A percentile compares a stretch with the other conserved stretches of the same genome.
Conservation (phyloP, 2,329 filamentous ascomycete genomes). For the Periconia macrospinosa region DNA sequence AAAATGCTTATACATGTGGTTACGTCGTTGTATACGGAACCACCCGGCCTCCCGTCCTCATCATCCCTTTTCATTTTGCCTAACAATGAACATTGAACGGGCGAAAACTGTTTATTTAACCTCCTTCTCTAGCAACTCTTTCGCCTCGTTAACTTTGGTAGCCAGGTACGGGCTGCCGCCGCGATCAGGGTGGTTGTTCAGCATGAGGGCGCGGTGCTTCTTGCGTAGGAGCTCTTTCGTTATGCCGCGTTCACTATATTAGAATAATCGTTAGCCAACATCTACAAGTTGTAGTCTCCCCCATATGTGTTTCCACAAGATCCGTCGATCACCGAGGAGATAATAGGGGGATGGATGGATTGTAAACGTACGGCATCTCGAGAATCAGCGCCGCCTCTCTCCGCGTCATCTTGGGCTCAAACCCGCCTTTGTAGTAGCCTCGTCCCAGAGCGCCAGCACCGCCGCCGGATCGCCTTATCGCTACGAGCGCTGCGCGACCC, state of each 20-base stretch:
- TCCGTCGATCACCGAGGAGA: background rate
- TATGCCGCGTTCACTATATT: conserved; percentile 74
- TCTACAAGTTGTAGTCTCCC: background rate
- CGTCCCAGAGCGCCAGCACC: conserved; percentile 77
- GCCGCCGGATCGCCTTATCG: conserved; percentile 75
- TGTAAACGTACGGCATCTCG: conserved; percentile 72
- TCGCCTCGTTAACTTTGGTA: conserved; percentile 98
- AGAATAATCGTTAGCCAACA: conserved; percentile 1
- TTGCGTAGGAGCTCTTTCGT: conserved; percentile 95
- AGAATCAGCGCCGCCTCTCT: conserved; percentile 90
- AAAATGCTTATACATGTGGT: background rate
- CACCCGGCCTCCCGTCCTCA: background rate
- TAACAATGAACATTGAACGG: background rate
- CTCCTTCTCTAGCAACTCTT: conserved; percentile 87
- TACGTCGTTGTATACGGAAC: background rate
- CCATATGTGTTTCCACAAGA: background rate
- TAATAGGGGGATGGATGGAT: background rate
- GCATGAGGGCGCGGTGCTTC: conserved; percentile 92
- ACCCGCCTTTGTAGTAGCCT: conserved; percentile 98
- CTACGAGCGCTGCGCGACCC: conserved; percentile 91
- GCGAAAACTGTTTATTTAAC: conserved; percentile 25
- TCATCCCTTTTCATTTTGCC: background rate
- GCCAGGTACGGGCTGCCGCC: conserved; percentile 95
- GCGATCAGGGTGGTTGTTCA: conserved; percentile 96
- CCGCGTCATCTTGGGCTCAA: conserved; percentile 91